Percentiles rank a stretch among this genome's conserved stretches.
These are phyloP conservation scores for Quillaja saponaria DNA, from an alignment of 306 rosid species.

Conservation along the genomic window DNA sequence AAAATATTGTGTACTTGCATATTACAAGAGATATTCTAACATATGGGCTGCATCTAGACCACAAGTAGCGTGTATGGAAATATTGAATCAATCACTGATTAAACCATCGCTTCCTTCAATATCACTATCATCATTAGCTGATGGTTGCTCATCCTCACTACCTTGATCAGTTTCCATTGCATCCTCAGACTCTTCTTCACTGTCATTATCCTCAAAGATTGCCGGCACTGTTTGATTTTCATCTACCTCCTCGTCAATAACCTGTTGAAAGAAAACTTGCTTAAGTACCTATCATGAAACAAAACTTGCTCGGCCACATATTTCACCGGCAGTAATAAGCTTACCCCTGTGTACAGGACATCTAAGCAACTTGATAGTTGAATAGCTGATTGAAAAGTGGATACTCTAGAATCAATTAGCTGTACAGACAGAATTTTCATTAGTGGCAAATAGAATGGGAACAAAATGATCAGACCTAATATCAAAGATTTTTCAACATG, in stretches of 20 bases:
- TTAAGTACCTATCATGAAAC: not conserved
- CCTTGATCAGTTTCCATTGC: conserved; percentile 71
- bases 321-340: conserved; percentile 17
- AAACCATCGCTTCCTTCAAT: conserved; percentile 49
- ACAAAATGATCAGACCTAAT: conserved; percentile 3
- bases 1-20: too few species aligned
- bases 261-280: conserved; percentile 39
- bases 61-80: too few species aligned
- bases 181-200: conserved; percentile 62
- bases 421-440: conserved; percentile 34
- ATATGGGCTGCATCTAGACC: too few species aligned
- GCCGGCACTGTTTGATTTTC: conserved; percentile 47
- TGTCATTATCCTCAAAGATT: conserved; percentile 59
- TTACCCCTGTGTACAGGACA: conserved; percentile 60
- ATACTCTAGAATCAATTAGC: conserved; percentile 78
- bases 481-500: conserved; percentile 4
- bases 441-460: not conserved
- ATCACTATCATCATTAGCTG: conserved; percentile 45
- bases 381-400: conserved; percentile 60
- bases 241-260: conserved; percentile 50
- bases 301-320: not conserved
- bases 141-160: conserved; percentile 32
- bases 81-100: conserved; percentile 36
- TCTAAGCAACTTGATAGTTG: conserved; percentile 72
- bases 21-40: too few species aligned